Evolutionary conservation across 768 basidiomycete species (phyloP).

Genomic region (Mycena belliarum): DNA sequence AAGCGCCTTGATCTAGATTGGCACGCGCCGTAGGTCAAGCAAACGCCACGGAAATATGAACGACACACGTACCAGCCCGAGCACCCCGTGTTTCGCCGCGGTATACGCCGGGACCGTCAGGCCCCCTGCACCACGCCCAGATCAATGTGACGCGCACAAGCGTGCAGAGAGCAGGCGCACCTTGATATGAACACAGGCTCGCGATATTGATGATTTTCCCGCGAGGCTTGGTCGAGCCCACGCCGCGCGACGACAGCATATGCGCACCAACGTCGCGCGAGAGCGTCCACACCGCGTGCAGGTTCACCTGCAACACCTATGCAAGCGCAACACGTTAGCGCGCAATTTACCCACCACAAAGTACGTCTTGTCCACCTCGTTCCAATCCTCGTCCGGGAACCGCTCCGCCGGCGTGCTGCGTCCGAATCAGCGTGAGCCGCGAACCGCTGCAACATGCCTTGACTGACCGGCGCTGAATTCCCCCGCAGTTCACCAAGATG

Average conservation of each 20-base stretch:
- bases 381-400: conserved; percentile 51
- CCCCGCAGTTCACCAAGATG: conserved; percentile 52
- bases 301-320: conserved; percentile 42
- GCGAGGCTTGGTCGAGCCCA: conserved; percentile 8
- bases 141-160: neutral
- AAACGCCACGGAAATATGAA: neutral
- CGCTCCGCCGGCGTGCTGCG: conserved; percentile 33
- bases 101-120: conserved; percentile 53
- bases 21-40: neutral
- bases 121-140: conserved; percentile 13
- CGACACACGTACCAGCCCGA: conserved; percentile 29
- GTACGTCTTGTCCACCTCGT: conserved; percentile 36
- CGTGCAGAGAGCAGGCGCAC: neutral
- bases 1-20: conserved; percentile 21
- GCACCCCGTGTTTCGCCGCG: conserved; percentile 46
- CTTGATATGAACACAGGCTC: conserved; percentile 36
- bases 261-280: conserved; percentile 45
- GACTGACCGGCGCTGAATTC: conserved; percentile 34
- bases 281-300: conserved; percentile 47
- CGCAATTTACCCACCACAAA: neutral
- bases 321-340: neutral
- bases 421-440: neutral
- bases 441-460: no score
- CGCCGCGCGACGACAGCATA: conserved; percentile 41
- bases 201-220: conserved; percentile 57